A percentile compares a stretch with the other conserved stretches of the same genome.
Evolutionary conservation across 2,329 filamentous ascomycete species (phyloP).

Genomic region (Ophiostoma angusticollis): DNA sequence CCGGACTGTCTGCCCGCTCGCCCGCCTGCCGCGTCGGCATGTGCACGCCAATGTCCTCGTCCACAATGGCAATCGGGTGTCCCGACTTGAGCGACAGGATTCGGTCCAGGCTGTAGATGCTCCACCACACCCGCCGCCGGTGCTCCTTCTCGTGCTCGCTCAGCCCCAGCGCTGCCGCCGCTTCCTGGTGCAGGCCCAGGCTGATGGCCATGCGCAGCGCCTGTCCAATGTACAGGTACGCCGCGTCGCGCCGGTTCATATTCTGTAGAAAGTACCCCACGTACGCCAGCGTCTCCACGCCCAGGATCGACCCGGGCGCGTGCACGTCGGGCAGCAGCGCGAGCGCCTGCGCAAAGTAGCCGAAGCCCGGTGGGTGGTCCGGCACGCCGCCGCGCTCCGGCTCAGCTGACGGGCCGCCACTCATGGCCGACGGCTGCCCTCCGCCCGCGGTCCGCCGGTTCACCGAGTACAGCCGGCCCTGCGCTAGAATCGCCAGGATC

Average conservation of each 20-base stretch:
- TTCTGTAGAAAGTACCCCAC: slow-evolving; percentile 46
- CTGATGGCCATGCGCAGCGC: slow-evolving; percentile 45
- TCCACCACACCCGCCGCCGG: slow-evolving; percentile 42
- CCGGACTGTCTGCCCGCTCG: slow-evolving; percentile 31
- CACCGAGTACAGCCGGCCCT: slow-evolving; percentile 43
- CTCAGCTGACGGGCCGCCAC: no score
- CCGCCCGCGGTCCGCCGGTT: slow-evolving; percentile 37
- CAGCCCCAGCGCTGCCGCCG: slow-evolving; percentile 23
- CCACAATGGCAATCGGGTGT: slow-evolving; percentile 40
- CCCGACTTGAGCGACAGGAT: slow-evolving; percentile 41
- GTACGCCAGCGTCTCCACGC: slow-evolving; percentile 41
- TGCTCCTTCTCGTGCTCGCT: slow-evolving; percentile 32
- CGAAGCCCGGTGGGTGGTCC: slow-evolving; percentile 37
- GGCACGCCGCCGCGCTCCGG: neutral
- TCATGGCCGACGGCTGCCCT: no score
- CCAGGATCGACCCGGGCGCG: slow-evolving; percentile 39
- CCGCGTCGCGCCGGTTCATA: slow-evolving; percentile 40
- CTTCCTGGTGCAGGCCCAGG: slow-evolving; percentile 42
- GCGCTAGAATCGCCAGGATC: slow-evolving; percentile 38
- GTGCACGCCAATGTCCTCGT: slow-evolving; percentile 37
- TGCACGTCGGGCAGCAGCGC: slow-evolving; percentile 41
- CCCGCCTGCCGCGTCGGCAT: slow-evolving; percentile 23
- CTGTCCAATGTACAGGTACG: slow-evolving; percentile 40
- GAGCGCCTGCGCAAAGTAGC: slow-evolving; percentile 39
- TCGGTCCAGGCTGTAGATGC: slow-evolving; percentile 40